Evolutionary conservation across 495 filamentous ascomycete genomes (phyloP).

Genomic region (Hypoxylon crocopeplum): DNA sequence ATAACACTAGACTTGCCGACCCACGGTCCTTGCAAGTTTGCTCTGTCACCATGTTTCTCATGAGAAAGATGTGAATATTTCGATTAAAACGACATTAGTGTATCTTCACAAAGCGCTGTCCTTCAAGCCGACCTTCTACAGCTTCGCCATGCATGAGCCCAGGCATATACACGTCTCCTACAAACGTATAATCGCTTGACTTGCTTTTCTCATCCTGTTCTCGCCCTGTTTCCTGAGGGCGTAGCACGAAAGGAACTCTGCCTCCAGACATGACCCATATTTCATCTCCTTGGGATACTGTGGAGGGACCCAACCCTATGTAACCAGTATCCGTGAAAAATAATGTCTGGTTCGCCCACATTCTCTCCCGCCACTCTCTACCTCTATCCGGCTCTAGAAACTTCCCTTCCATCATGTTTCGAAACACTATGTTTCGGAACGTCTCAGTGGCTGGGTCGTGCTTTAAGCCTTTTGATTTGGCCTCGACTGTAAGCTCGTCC

Average conservation of each 20-base stretch:
- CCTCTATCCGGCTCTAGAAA: not conserved
- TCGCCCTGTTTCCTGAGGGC: not conserved
- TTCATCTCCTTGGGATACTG: constrained; percentile 13
- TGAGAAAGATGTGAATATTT: too few relatives aligned
- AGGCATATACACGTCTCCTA: constrained; percentile 14
- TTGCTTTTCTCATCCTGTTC: not conserved
- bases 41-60: too few relatives aligned
- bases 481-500: not conserved
- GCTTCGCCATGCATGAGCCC: constrained; percentile 21
- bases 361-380: not conserved
- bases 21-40: too few relatives aligned
- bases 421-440: not conserved
- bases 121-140: constrained; percentile 9
- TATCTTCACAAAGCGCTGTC: constrained; percentile 12
- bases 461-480: not conserved
- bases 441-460: not conserved
- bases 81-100: not conserved
- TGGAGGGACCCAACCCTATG: constrained; percentile 21
- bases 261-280: constrained; percentile 26
- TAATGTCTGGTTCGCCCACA: not conserved
- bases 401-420: not conserved
- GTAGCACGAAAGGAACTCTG: constrained; percentile 15
- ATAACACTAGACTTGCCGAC: too few relatives aligned
- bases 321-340: constrained; percentile 18
- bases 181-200: constrained; percentile 5